phyloP scores from a whole-genome alignment of 2,329 filamentous ascomycete genomes.

The Fusarium pseudocircinatum region DNA sequence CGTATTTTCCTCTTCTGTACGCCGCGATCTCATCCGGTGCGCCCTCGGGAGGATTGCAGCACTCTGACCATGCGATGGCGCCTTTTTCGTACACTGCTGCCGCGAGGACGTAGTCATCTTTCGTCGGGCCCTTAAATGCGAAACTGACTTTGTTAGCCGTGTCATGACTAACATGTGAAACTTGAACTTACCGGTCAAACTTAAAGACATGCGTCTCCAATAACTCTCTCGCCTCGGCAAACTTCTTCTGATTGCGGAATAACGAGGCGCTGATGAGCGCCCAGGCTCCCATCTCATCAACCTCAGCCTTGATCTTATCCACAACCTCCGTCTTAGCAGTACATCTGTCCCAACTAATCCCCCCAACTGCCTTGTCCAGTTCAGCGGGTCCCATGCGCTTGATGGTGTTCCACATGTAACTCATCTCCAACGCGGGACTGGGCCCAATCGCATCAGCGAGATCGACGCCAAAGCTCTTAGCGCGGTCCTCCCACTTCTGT shows the following conservation, averaged over 20 bases:
- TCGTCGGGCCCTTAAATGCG: constrained; percentile 66
- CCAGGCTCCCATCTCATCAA: constrained; percentile 71
- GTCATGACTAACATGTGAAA: background rate
- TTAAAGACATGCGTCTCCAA: constrained; percentile 72
- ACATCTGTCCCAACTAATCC: constrained; percentile 73
- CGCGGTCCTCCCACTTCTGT: constrained; percentile 85
- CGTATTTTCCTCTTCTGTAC: constrained; percentile 59
- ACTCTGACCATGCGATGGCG: constrained; percentile 81
- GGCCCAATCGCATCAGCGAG: constrained; percentile 84
- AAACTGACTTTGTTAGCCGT: constrained; percentile 48
- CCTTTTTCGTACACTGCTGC: constrained; percentile 88
- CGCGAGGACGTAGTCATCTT: constrained; percentile 77
- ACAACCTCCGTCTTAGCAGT: constrained; percentile 56
- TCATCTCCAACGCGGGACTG: constrained; percentile 88
- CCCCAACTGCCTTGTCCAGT: constrained; percentile 69
- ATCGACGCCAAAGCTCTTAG: constrained; percentile 71
- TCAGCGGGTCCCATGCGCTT: constrained; percentile 78
- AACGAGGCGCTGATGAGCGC: constrained; percentile 74
- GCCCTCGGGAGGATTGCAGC: constrained; percentile 51
- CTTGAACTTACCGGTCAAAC: constrained; percentile 68
- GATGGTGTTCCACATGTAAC: constrained; percentile 90
- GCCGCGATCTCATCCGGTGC: constrained; percentile 47
- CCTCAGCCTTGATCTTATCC: constrained; percentile 59
- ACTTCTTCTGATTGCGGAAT: constrained; percentile 69
- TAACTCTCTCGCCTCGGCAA: constrained; percentile 71